phyloP scores from a whole-genome alignment of 2,329 filamentous ascomycete genomes.

The Aspergillus melleus region DNA sequence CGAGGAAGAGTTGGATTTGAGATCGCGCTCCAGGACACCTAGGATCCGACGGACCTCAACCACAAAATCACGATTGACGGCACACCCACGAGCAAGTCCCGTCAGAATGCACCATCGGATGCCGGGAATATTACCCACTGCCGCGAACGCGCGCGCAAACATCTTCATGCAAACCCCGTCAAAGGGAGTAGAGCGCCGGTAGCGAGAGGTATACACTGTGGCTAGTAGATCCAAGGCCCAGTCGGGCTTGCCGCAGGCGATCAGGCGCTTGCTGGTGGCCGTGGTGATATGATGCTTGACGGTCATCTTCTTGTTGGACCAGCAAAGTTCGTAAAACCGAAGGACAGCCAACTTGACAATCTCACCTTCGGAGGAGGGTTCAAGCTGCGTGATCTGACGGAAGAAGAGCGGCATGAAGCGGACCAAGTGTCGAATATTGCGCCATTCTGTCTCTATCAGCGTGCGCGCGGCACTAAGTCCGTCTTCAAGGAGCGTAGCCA shows the following conservation, averaged over 20 bases:
- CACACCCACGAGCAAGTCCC: conserved; percentile 34
- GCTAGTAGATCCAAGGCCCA: conserved; percentile 36
- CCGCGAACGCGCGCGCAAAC: conserved; percentile 36
- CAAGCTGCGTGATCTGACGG: conserved; percentile 32
- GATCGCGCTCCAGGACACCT: conserved; percentile 15
- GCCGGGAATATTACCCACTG: conserved; percentile 31
- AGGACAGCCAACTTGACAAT: conserved; percentile 38
- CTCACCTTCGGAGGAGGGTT: conserved; percentile 22
- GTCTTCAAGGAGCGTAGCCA: conserved; percentile 35
- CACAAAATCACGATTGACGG: conserved; percentile 32
- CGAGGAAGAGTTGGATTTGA: background rate
- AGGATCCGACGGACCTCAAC: conserved; percentile 34
- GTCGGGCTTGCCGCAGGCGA: conserved; percentile 24
- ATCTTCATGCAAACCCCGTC: conserved; percentile 41
- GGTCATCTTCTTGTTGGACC: conserved; percentile 28
- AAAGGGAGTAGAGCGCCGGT: conserved; percentile 33
- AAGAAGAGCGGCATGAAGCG: conserved; percentile 37
- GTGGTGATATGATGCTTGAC: conserved; percentile 40
- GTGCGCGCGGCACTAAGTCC: conserved; percentile 31
- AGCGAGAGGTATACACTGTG: conserved; percentile 39
- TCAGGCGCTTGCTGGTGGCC: conserved; percentile 29
- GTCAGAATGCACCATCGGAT: conserved; percentile 44
- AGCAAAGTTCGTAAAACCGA: conserved; percentile 41
- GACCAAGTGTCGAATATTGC: conserved; percentile 23
- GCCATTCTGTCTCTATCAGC: conserved; percentile 34